phyloP scores from a whole-genome alignment of 768 basidiomycete species.

The Pulveroboletus sp. region DNA sequence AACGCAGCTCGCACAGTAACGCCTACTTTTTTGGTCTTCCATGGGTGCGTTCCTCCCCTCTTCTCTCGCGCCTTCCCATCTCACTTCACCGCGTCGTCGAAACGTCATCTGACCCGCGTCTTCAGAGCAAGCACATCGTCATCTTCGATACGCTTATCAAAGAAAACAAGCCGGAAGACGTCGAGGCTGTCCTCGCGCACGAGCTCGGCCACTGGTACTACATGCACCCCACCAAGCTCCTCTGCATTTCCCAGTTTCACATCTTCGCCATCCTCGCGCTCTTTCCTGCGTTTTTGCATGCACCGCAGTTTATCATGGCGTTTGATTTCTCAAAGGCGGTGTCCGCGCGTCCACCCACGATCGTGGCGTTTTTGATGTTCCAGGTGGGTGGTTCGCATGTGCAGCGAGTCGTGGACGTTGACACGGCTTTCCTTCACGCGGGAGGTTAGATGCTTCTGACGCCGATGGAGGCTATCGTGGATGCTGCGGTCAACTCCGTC shows the following conservation, averaged over 20 bases:
- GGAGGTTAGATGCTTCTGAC: conserved; percentile 66
- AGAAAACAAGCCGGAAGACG: conserved; percentile 83
- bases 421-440: not conserved
- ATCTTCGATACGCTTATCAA: conserved; percentile 97
- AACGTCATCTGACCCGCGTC: not conserved
- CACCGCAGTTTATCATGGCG: conserved; percentile 69
- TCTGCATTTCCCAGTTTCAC: conserved; percentile 82
- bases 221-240: conserved; percentile 85
- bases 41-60: conserved; percentile 54
- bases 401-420: too few relatives aligned
- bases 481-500: conserved; percentile 73
- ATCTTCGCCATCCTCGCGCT: conserved; percentile 80
- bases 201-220: conserved; percentile 97
- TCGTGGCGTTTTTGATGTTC: conserved; percentile 84
- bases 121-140: conserved; percentile 87
- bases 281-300: conserved; percentile 86
- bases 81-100: not conserved
- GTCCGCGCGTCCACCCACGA: conserved; percentile 65
- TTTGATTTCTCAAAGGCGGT: conserved; percentile 74
- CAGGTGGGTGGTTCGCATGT: conserved; percentile 40
- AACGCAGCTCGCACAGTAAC: conserved; percentile 91
- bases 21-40: conserved; percentile 99
- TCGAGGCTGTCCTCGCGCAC: conserved; percentile 96
- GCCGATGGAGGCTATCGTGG: conserved; percentile 70
- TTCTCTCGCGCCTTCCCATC: not conserved